These are phyloP conservation scores for Leucosporidium yakuticum DNA, from an alignment of 768 basidiomycete genomes.

Conservation along the genomic window DNA sequence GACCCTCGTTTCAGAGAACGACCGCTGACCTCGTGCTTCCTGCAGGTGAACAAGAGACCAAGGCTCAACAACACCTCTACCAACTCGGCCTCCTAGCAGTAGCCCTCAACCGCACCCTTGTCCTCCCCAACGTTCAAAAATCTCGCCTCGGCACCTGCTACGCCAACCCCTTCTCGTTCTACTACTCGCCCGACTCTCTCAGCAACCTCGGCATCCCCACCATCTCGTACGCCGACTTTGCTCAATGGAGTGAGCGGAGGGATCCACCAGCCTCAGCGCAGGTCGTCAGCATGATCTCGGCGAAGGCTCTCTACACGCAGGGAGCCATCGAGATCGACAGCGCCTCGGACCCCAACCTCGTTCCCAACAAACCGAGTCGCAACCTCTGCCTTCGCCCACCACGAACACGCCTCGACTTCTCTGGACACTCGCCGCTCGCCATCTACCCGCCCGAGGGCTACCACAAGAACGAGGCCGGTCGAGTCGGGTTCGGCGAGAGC, in stretches of 20 bases:
- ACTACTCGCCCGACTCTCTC: conserved; percentile 46
- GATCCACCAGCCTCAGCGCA: conserved; percentile 44
- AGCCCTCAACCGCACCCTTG: conserved; percentile 54
- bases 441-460: conserved; percentile 37
- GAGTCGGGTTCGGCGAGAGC: conserved; percentile 37
- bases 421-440: conserved; percentile 30
- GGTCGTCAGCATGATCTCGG: conserved; percentile 44
- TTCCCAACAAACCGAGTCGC: conserved; percentile 34
- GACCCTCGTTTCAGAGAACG: not conserved
- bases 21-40: not conserved
- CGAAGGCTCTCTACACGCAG: conserved; percentile 15
- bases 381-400: conserved; percentile 39
- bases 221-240: conserved; percentile 47
- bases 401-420: conserved; percentile 36
- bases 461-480: conserved; percentile 26
- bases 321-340: conserved; percentile 39
- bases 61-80: conserved; percentile 54
- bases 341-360: conserved; percentile 30
- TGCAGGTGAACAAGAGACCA: conserved; percentile 55
- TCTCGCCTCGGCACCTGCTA: conserved; percentile 55
- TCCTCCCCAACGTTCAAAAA: conserved; percentile 58
- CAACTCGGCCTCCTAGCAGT: conserved; percentile 53
- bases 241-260: conserved; percentile 44
- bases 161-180: conserved; percentile 50
- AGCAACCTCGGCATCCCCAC: conserved; percentile 42